These are phyloP conservation scores for Camptophora hylomeconis DNA, from an alignment of 2,329 filamentous ascomycete species.

Conservation along the genomic window DNA sequence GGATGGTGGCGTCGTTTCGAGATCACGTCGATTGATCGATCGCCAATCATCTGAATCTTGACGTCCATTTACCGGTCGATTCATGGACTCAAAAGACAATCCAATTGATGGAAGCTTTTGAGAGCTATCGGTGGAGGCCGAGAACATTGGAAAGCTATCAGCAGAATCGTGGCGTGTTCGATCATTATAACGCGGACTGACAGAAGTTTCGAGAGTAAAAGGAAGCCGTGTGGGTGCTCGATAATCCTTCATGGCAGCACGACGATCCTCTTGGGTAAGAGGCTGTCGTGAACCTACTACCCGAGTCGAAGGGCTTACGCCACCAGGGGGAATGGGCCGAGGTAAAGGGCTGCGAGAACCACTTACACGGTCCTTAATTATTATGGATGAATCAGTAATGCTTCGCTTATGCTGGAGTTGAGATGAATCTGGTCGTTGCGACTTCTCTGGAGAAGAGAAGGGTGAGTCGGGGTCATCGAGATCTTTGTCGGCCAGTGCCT, in stretches of 20 bases:
- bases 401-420: constrained; percentile 2
- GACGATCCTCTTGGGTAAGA: constrained; percentile 28
- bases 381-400: constrained; percentile 1
- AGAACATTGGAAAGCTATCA: constrained; percentile 52
- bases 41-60: constrained; percentile 3
- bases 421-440: not conserved
- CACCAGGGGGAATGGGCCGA: too few relatives aligned
- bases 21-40: too few relatives aligned
- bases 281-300: constrained; percentile 25
- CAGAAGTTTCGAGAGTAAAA: constrained; percentile 34
- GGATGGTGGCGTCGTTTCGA: too few relatives aligned
- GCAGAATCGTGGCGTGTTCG: constrained; percentile 43
- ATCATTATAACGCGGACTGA: constrained; percentile 20
- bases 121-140: constrained; percentile 46
- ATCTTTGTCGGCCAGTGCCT: constrained; percentile 10
- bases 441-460: constrained; percentile 4
- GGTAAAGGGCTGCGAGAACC: not conserved
- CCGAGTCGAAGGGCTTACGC: too few relatives aligned
- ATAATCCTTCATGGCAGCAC: constrained; percentile 34
- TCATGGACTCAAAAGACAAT: constrained; percentile 31
- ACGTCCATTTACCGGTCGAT: not conserved
- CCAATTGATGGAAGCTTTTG: constrained; percentile 39
- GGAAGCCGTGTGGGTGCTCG: constrained; percentile 36
- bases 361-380: not conserved
- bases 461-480: constrained; percentile 1